Conservation (phyloP, 345 rosid genomes). For the Hibiscus syriacus region DNA sequence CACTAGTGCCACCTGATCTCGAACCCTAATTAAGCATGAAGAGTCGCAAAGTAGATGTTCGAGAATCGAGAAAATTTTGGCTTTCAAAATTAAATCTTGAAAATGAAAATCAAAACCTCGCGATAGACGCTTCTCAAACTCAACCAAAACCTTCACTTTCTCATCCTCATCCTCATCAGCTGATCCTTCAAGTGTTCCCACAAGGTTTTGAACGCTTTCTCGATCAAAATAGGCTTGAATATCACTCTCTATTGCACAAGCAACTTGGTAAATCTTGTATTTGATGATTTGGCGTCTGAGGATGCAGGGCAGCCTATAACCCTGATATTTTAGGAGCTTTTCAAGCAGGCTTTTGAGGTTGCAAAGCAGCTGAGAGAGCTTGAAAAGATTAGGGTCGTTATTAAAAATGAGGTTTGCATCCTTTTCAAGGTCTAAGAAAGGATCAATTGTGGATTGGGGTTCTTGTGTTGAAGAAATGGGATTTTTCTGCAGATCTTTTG, state of each 20-base stretch:
- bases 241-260: conserved; percentile 23
- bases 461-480: conserved; percentile 21
- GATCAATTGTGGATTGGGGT: conserved; percentile 16
- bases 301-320: conserved; percentile 24
- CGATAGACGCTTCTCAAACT: too few species aligned
- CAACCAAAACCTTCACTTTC: conserved; percentile 29
- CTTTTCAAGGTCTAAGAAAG: conserved; percentile 21
- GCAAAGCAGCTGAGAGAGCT: conserved; percentile 19
- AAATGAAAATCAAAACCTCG: conserved; percentile 41
- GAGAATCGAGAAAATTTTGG: conserved; percentile 33
- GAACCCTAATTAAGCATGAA: conserved; percentile 14
- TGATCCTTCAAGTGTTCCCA: conserved; percentile 18
- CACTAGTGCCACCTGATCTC: conserved; percentile 25
- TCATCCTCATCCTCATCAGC: conserved; percentile 18
- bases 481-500: conserved; percentile 32
- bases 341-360: conserved; percentile 29
- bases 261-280: too few species aligned
- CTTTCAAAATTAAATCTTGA: conserved; percentile 42
- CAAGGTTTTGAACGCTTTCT: conserved; percentile 24
- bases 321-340: conserved; percentile 24
- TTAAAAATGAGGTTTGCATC: conserved; percentile 13
- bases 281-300: too few species aligned
- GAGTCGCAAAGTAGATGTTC: conserved; percentile 31
- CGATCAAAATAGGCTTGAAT: conserved; percentile 27
- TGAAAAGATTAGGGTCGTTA: conserved; percentile 20